Evolutionary conservation across 768 basidiomycete species (phyloP).

Genomic region (Boletus barrowsii): DNA sequence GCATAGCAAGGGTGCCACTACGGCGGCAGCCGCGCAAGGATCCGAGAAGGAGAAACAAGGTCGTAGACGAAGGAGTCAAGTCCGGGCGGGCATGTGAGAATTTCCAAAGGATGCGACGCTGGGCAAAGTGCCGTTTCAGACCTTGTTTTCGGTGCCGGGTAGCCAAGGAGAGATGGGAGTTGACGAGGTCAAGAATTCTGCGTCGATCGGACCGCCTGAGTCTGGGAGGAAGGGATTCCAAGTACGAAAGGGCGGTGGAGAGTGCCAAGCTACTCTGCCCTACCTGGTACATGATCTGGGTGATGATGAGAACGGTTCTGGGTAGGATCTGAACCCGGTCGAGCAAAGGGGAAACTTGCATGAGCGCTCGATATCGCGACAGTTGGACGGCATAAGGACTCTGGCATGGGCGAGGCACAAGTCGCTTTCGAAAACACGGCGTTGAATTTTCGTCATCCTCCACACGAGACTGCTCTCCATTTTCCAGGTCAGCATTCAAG

Average conservation of each 20-base stretch:
- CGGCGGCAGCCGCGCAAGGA: conserved; percentile 45
- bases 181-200: conserved; percentile 49
- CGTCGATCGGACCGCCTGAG: conserved; percentile 35
- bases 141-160: conserved; percentile 34
- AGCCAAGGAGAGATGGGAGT: conserved; percentile 41
- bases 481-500: neutral
- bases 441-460: neutral
- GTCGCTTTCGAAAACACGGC: conserved; percentile 6
- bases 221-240: conserved; percentile 44
- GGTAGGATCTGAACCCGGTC: conserved; percentile 38
- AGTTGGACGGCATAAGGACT: conserved; percentile 7
- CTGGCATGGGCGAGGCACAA: conserved; percentile 15
- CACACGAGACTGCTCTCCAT: neutral
- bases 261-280: conserved; percentile 40
- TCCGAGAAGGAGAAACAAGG: conserved; percentile 56
- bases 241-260: conserved; percentile 46
- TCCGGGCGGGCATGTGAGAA: conserved; percentile 46
- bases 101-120: conserved; percentile 42
- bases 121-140: conserved; percentile 42
- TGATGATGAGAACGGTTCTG: conserved; percentile 43
- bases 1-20: conserved; percentile 55
- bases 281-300: conserved; percentile 44
- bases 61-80: conserved; percentile 56
- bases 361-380: conserved; percentile 37
- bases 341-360: conserved; percentile 41